Evolutionary conservation across 2,329 filamentous ascomycete genomes (phyloP), one percentile per base, ranked within the genome.

Genomic region (Aureobasidium zeae): DNA sequence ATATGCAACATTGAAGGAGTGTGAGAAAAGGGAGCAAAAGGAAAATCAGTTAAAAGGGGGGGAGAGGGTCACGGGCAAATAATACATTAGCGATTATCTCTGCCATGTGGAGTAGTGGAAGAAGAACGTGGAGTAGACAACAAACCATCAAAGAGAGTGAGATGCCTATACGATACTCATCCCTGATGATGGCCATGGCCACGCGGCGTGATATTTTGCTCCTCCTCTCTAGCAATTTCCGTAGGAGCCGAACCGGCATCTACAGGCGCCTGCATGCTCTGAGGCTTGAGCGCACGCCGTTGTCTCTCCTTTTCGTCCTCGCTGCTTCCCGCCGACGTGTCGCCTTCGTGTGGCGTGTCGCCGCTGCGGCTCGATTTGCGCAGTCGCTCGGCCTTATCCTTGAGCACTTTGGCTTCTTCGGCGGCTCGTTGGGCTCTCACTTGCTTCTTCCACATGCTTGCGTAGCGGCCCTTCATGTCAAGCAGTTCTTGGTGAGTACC

Each of bases 371-470:
- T 69, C 50, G 71, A 68, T 32, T 66, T 56, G 16, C 68, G 61
- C 6, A 72, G 58, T 41, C 67, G 55, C 37, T 71, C 68, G 13
- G 68, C 69, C 53, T 70, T 71, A 47, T 69, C 67, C 47, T 70
- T 68, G 42, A 71, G 57, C 11, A 66, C 57, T 42, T 65, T 64
- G 21, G 69, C 69, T 51, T 72, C 67, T 47, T 71, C 67, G 11
- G 68, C 68, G 12, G 68, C 69, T 39, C 63, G 56, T 51, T 72
- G 67, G 11, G 68, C 69, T 7, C 67, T 64, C 16, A 71, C 69
- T 49, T 72, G 69, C 57, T 72, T 72, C 58, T 62, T 65, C 69
- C 69, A 72, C 69, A 72, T 72, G 42, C 57, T 62, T 5, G 66
- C 63, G 48, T 72, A 72, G 20, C 65, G 61, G 10, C 65, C 65